Percentiles rank a stretch among this genome's conserved stretches.
These are phyloP conservation scores for Grosmannia penicillata DNA, from an alignment of 2,329 filamentous ascomycete genomes.

Conservation along the genomic window DNA sequence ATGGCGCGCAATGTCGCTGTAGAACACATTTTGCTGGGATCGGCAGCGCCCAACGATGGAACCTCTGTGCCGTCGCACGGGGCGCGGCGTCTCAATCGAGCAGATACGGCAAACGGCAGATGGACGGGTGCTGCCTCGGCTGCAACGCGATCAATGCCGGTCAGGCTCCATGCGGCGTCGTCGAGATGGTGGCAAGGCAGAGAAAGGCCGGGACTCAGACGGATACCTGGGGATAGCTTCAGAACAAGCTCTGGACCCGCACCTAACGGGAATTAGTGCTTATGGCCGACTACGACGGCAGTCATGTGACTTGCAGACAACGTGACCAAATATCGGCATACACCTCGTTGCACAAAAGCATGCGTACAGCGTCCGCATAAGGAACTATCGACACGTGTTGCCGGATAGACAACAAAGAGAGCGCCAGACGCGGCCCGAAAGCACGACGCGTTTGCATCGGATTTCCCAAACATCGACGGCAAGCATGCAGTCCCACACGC, in stretches of 20 bases:
- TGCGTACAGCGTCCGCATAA: no score
- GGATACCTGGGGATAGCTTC: no score
- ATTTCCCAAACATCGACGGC: background rate
- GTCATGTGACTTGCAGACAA: no score
- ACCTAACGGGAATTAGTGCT: background rate
- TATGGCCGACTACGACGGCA: no score
- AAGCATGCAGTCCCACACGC: conserved; percentile 11
- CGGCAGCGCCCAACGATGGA: no score
- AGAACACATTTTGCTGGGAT: conserved; percentile 1
- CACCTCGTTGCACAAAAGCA: no score
- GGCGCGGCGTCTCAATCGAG: background rate
- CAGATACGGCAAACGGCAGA: background rate
- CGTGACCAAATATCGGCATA: no score
- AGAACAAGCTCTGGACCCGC: background rate
- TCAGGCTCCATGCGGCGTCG: conserved; percentile 7
- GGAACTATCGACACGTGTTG: no score
- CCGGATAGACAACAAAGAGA: background rate
- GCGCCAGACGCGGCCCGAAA: background rate
- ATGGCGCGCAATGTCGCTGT: conserved; percentile 6
- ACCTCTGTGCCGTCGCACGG: background rate
- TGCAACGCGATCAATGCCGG: conserved; percentile 4
- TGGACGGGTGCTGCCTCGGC: conserved; percentile 5
- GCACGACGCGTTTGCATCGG: background rate
- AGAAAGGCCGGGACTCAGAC: background rate
- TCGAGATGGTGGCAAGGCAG: background rate